Conservation (phyloP, 495 filamentous ascomycete genomes). For the Penicillium antarcticum region DNA sequence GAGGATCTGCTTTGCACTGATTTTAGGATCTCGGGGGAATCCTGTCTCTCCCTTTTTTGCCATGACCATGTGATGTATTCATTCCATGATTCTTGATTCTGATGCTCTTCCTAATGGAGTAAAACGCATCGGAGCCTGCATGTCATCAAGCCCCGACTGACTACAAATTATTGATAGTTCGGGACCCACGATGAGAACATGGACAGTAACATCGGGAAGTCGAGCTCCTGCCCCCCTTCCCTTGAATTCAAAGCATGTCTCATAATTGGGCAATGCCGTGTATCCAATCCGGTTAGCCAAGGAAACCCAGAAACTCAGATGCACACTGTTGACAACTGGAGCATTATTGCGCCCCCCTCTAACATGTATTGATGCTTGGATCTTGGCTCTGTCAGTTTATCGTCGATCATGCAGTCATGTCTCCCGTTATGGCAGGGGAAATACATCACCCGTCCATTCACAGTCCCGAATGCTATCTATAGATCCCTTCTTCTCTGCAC, state of each 20-base stretch:
- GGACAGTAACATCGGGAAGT: neutral
- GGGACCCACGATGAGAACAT: neutral
- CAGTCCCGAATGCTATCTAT: neutral
- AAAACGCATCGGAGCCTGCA: neutral
- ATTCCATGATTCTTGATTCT: too few relatives aligned
- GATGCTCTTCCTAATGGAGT: neutral
- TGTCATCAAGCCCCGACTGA: neutral
- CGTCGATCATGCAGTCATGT: slow-evolving; percentile 4
- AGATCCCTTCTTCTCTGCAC: neutral
- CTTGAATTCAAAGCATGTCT: neutral
- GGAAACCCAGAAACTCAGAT: neutral
- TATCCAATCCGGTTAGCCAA: neutral
- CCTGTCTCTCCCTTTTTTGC: neutral
- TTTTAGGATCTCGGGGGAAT: neutral
- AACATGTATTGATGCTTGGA: neutral
- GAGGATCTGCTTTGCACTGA: slow-evolving; percentile 1
- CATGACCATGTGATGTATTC: neutral
- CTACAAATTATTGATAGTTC: neutral
- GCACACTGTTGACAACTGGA: neutral
- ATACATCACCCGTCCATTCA: neutral
- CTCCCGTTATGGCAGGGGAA: neutral
- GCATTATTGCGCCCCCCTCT: neutral
- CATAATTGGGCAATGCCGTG: neutral
- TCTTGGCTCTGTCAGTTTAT: slow-evolving; percentile 1
- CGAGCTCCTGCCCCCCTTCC: neutral